Percentiles rank a stretch among this genome's conserved stretches.
phyloP scores from a whole-genome alignment of 1,284 basidiomycete genomes.

The Malassezia nana region DNA sequence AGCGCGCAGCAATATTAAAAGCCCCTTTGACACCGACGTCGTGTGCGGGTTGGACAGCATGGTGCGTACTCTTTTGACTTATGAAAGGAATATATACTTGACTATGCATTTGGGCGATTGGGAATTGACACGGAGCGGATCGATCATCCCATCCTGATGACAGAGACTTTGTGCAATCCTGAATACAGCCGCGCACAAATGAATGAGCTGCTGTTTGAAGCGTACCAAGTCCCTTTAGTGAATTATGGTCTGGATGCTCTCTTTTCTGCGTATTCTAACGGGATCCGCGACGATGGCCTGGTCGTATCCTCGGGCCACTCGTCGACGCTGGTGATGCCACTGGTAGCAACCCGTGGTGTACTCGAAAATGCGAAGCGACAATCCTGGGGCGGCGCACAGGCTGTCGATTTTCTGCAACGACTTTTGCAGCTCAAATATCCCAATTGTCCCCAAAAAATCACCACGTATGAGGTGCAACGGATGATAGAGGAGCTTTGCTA shows the following conservation, averaged over 20 bases:
- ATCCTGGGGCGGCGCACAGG: constrained; percentile 83
- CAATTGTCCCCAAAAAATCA: constrained; percentile 60
- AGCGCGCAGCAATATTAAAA: constrained; percentile 29
- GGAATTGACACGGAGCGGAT: constrained; percentile 70
- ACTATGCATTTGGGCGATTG: constrained; percentile 79
- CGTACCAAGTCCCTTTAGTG: constrained; percentile 75
- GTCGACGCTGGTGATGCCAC: constrained; percentile 38
- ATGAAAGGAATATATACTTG: constrained; percentile 78
- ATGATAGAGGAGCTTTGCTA: constrained; percentile 81
- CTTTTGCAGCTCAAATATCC: constrained; percentile 93
- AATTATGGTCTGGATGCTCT: constrained; percentile 82
- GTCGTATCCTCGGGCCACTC: constrained; percentile 34
- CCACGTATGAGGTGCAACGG: constrained; percentile 58
- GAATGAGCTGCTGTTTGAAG: constrained; percentile 92
- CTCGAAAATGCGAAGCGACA: constrained; percentile 52
- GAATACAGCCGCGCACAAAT: constrained; percentile 82
- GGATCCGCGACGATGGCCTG: constrained; percentile 31
- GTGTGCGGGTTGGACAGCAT: constrained; percentile 43
- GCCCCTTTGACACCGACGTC: constrained; percentile 41
- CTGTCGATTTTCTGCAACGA: constrained; percentile 81
- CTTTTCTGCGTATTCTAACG: constrained; percentile 66
- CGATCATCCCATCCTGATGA: constrained; percentile 85
- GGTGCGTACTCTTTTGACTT: constrained; percentile 9
- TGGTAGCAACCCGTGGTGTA: constrained; percentile 31
- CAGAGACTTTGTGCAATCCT: constrained; percentile 80